A percentile compares a stretch with the other conserved stretches of the same genome.
phyloP scores from a whole-genome alignment of 768 basidiomycete genomes.

The Cystobasidium onofrii region DNA sequence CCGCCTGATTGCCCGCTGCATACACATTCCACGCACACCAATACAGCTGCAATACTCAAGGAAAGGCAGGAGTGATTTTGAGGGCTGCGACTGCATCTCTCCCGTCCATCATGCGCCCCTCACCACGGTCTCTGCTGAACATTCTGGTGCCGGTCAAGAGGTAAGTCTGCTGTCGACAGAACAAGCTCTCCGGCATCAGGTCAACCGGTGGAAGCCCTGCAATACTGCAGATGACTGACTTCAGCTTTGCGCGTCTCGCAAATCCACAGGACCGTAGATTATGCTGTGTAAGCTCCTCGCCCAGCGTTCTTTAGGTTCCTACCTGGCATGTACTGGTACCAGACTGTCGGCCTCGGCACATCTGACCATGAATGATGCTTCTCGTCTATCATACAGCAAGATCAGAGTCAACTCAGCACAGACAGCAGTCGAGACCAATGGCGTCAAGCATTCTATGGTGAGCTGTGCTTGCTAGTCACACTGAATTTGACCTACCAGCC shows the following conservation, averaged over 20 bases:
- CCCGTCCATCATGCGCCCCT: conserved; percentile 59
- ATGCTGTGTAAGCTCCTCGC: conserved; percentile 57
- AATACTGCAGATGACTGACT: too few species aligned
- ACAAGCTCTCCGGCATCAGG: neutral
- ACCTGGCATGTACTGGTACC: neutral
- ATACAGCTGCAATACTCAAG: too few species aligned
- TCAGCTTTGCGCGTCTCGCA: too few species aligned
- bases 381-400: conserved; percentile 51
- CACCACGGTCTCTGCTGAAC: conserved; percentile 64
- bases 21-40: too few species aligned
- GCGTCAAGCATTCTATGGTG: conserved; percentile 97
- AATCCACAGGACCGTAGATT: conserved; percentile 73
- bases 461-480: conserved; percentile 39
- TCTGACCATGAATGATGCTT: neutral
- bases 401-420: conserved; percentile 92
- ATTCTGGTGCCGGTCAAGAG: conserved; percentile 92
- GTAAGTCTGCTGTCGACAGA: conserved; percentile 45
- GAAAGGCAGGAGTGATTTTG: too few species aligned
- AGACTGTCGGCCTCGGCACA: neutral
- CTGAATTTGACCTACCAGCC: conserved; percentile 6
- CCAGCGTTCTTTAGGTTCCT: neutral
- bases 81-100: too few species aligned
- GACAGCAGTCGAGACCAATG: conserved; percentile 84
- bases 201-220: neutral
- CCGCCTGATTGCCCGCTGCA: too few species aligned